These are phyloP conservation scores for Zygosaccharomyces siamensis DNA, from an alignment of 805 yeast species.

Conservation along the genomic window DNA sequence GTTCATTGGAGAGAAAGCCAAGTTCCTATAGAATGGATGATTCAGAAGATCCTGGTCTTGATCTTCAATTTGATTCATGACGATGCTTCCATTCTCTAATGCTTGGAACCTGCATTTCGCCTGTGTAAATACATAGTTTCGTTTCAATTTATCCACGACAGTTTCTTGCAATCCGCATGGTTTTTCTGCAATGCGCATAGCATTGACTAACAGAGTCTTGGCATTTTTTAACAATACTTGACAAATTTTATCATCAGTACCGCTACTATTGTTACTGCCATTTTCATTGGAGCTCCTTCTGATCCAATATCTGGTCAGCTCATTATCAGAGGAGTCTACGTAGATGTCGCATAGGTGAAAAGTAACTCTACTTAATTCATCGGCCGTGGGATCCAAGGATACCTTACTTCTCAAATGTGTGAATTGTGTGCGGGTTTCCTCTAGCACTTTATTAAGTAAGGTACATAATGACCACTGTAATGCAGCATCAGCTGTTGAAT, in stretches of 20 bases:
- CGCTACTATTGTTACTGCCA: background rate
- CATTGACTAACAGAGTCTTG: slow-evolving; percentile 22
- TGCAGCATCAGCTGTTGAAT: background rate
- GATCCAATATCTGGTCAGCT: slow-evolving; percentile 20
- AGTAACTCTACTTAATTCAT: slow-evolving; percentile 23
- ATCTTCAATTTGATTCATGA: slow-evolving; percentile 1
- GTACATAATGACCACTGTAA: slow-evolving; percentile 23
- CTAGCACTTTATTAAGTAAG: slow-evolving; percentile 16
- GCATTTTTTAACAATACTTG: slow-evolving; percentile 26
- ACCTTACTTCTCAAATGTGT: slow-evolving; percentile 15
- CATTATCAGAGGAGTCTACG: slow-evolving; percentile 26
- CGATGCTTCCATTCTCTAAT: slow-evolving; percentile 7
- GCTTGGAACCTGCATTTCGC: slow-evolving; percentile 19
- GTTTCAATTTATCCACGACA: slow-evolving; percentile 27
- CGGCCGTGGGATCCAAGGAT: slow-evolving; percentile 11
- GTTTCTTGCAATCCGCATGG: slow-evolving; percentile 32
- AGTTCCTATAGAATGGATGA: slow-evolving; percentile 21
- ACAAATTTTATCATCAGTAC: slow-evolving; percentile 8
- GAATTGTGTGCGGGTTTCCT: slow-evolving; percentile 14
- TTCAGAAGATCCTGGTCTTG: slow-evolving; percentile 16
- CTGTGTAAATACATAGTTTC: slow-evolving; percentile 29
- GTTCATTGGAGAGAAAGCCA: background rate
- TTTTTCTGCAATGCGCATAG: slow-evolving; percentile 22
- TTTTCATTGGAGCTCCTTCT: slow-evolving; percentile 7
- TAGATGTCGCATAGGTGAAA: slow-evolving; percentile 28